Conservation (phyloP, 2,329 filamentous ascomycete species). For the Thelonectria discophora region DNA sequence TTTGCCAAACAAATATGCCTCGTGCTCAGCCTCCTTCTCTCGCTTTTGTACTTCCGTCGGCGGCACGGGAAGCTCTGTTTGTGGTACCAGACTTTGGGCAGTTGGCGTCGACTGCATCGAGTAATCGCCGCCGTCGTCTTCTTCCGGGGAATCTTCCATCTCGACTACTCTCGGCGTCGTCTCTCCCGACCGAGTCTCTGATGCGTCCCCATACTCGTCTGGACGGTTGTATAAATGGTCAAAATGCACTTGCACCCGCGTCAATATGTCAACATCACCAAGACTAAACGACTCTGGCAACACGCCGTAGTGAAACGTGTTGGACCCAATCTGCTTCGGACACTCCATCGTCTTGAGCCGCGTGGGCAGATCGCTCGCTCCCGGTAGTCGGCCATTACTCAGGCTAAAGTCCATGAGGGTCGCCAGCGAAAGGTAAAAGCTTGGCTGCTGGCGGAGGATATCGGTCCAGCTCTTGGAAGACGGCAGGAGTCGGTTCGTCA, state of each 20-base stretch:
- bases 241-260: not conserved
- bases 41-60: not conserved
- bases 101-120: not conserved
- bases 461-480: constrained; percentile 16
- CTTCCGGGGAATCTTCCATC: not conserved
- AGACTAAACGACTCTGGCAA: constrained; percentile 15
- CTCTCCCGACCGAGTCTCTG: not conserved
- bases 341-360: constrained; percentile 17
- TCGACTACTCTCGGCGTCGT: not conserved
- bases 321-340: not conserved
- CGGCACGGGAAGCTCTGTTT: not conserved
- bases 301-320: constrained; percentile 1
- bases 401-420: constrained; percentile 12
- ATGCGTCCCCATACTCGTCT: not conserved
- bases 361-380: not conserved
- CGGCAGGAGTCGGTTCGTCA: not conserved
- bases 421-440: constrained; percentile 13
- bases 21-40: not conserved
- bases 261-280: constrained; percentile 11
- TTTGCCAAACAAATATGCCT: constrained; percentile 1
- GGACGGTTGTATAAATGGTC: not conserved
- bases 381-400: constrained; percentile 5
- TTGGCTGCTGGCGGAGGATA: constrained; percentile 11
- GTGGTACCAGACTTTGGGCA: too few species aligned
- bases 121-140: not conserved